Conservation (phyloP, 345 rosid species). For the Gossypium stocksii region DNA sequence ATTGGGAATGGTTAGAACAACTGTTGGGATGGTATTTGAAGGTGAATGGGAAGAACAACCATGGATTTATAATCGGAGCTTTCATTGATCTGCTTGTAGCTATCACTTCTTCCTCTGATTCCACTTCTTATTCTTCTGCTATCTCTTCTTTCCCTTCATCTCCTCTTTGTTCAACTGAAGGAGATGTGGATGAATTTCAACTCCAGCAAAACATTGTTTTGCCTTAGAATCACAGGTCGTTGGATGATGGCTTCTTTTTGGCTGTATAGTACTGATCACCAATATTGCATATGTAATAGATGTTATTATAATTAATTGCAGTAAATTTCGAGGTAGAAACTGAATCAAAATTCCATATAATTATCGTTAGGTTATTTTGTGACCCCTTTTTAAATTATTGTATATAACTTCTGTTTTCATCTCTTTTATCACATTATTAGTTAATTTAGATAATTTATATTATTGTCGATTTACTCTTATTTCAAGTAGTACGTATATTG, state of each 20-base stretch:
- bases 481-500: rapidly evolving
- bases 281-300: neutral
- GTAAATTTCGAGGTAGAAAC: too few species aligned
- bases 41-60: constrained; percentile 67
- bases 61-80: constrained; percentile 65
- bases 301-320: neutral
- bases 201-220: neutral
- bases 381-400: too few species aligned
- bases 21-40: constrained; percentile 73
- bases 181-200: constrained; percentile 9
- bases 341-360: too few species aligned
- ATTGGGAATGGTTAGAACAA: constrained; percentile 74
- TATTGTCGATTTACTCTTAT: too few species aligned
- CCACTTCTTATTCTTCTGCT: constrained; percentile 44
- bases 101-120: constrained; percentile 17
- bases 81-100: constrained; percentile 64
- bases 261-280: neutral
- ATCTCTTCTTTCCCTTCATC: constrained; percentile 37
- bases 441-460: too few species aligned
- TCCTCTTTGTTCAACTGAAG: constrained; percentile 23
- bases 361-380: too few species aligned
- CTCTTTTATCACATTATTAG: too few species aligned
- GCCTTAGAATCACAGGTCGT: neutral
- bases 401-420: too few species aligned
- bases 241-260: neutral